Evolutionary conservation across 768 basidiomycete genomes (phyloP).

Genomic region (Daedalea quercina): DNA sequence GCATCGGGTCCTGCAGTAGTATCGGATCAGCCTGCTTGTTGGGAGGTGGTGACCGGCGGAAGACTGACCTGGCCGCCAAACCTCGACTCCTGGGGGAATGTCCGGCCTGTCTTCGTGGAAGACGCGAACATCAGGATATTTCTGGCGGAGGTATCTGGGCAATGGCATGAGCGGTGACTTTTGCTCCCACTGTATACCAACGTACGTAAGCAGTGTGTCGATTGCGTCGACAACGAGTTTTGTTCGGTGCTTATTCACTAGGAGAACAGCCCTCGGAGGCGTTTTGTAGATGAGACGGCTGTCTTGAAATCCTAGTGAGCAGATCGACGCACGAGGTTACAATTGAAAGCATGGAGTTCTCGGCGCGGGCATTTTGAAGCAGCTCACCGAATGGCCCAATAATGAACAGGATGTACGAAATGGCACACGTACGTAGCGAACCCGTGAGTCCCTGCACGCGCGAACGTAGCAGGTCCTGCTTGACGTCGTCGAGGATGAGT

Average conservation of each 20-base stretch:
- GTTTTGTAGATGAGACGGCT: conserved; percentile 4
- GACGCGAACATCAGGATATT: conserved; percentile 25
- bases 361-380: too few relatives aligned
- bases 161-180: not conserved
- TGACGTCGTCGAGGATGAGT: too few relatives aligned
- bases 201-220: conserved; percentile 64
- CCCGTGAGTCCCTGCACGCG: not conserved
- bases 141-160: conserved; percentile 22
- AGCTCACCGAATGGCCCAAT: too few relatives aligned
- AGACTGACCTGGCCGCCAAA: conserved; percentile 54
- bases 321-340: not conserved
- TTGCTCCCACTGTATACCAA: not conserved
- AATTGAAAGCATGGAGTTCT: too few relatives aligned
- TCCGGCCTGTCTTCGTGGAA: conserved; percentile 35
- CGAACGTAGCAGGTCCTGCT: not conserved
- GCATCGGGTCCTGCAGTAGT: conserved; percentile 35
- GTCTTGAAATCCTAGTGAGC: not conserved
- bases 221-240: conserved; percentile 73
- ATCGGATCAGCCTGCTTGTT: not conserved
- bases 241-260: conserved; percentile 79
- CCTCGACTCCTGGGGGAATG: conserved; percentile 39
- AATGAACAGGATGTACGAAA: not conserved
- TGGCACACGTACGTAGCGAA: not conserved
- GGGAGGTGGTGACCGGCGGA: not conserved
- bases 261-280: conserved; percentile 57